Evolutionary conservation across 2,329 filamentous ascomycete species (phyloP), one percentile per base, ranked within the genome.

Genomic region (Plectosphaerella cucumerina): DNA sequence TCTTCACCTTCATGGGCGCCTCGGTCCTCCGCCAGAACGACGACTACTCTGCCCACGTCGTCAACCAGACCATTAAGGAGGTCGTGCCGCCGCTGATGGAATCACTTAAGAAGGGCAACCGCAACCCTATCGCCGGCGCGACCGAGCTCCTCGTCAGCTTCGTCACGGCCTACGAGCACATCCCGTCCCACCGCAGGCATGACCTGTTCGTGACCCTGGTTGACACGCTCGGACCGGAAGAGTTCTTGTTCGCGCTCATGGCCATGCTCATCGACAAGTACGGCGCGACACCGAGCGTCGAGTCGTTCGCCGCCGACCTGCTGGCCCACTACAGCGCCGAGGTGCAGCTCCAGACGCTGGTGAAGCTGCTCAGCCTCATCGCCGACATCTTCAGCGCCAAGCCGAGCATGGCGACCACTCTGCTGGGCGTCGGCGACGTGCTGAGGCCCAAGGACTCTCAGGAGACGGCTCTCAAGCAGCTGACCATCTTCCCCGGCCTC

Each of bases 1-100:
- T 99, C 48, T 99, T 99, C 71, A 97, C 94, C 0, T 97, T 97
- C 65, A 97, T 97, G 86, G 91, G 93, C 41, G 88, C 87, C 42
- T 96, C 90, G 4, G 86, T 97, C 18, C 79, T 99, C 47, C 86
- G 89, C 46, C 93, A 97, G 70, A 90, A 90, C 60, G 95, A 99
- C 61, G 93, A 97, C 60, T 97, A 97, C 71, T 97, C 94, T 20
- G 91, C 92, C 12, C 90, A 96, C 65, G 93, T 99, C 31, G 93
- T 97, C 52, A 90, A 95, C 61, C 91, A 90, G 73, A 97, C 94
- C 2, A 92, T 99, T 60, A 89, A 91, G 55, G 88, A 93, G 60
- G 92, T 99, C 20, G 89, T 99, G 26, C 95, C 95, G 21, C 91
- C 93, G 14, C 76, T 99, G 43, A 90, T 97, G 37, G 84, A 86